Evolutionary conservation across 495 filamentous ascomycete genomes (phyloP).

Genomic region (Trichoderma asperelloides): DNA sequence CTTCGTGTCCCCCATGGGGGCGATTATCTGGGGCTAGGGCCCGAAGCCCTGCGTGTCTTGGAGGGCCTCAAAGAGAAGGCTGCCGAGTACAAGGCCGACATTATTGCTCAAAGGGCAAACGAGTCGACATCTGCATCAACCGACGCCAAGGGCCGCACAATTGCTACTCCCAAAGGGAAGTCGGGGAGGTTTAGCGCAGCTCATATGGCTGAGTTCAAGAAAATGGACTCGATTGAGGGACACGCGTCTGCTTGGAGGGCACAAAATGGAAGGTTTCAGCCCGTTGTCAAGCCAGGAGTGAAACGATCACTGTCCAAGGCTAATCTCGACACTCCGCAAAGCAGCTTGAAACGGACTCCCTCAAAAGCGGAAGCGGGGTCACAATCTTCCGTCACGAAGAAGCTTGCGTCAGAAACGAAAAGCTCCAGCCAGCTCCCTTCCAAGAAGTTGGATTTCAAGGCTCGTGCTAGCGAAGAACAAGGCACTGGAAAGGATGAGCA

Average conservation of each 20-base stretch:
- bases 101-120: slow-evolving; percentile 46
- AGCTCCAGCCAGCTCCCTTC: neutral
- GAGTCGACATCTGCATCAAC: slow-evolving; percentile 21
- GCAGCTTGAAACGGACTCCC: slow-evolving; percentile 24
- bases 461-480: neutral
- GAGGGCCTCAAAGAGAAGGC: slow-evolving; percentile 63
- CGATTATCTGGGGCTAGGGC: slow-evolving; percentile 51
- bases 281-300: slow-evolving; percentile 42
- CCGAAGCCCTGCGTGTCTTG: slow-evolving; percentile 70
- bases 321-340: slow-evolving; percentile 41
- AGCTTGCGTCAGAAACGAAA: neutral
- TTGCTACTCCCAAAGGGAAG: slow-evolving; percentile 71
- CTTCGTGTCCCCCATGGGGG: slow-evolving; percentile 57
- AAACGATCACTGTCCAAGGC: slow-evolving; percentile 73
- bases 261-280: slow-evolving; percentile 47
- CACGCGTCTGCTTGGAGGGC: slow-evolving; percentile 74
- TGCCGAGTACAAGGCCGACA: slow-evolving; percentile 53
- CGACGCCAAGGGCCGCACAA: slow-evolving; percentile 44
- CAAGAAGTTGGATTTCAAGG: neutral
- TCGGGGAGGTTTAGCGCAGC: slow-evolving; percentile 66
- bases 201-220: slow-evolving; percentile 83
- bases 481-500: slow-evolving; percentile 18
- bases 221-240: slow-evolving; percentile 89
- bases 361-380: slow-evolving; percentile 18
- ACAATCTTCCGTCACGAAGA: slow-evolving; percentile 9